These are phyloP conservation scores for Alloteropsis angusta DNA, from an alignment of 202 grass and related monocot genomes.

Conservation along the genomic window DNA sequence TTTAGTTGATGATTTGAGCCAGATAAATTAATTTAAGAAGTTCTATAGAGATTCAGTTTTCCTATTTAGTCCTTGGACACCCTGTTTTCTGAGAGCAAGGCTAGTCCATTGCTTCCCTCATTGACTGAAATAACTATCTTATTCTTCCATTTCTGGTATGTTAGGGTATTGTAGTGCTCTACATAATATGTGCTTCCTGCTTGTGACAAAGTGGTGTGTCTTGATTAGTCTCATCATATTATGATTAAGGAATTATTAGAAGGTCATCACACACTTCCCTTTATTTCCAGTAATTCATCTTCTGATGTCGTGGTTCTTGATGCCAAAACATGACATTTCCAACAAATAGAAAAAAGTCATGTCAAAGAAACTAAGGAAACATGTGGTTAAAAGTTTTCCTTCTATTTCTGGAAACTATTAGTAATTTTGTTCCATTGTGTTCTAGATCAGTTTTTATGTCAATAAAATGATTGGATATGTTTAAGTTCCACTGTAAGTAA, in stretches of 20 bases:
- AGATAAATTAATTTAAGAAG: neutral
- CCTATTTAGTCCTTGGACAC: neutral
- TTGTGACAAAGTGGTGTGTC: neutral
- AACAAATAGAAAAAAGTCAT: neutral
- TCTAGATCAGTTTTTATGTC: neutral
- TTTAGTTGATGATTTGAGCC: neutral
- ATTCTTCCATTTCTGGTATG: neutral
- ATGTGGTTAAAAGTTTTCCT: neutral
- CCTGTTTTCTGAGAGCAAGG: neutral
- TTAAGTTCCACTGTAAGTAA: neutral
- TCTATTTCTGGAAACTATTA: neutral
- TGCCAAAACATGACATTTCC: neutral
- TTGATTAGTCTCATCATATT: slow-evolving; percentile 1
- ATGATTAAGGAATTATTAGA: neutral
- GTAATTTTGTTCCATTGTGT: neutral
- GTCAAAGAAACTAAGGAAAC: neutral
- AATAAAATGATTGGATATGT: neutral
- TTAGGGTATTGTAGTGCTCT: neutral
- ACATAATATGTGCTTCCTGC: neutral
- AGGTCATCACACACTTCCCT: neutral
- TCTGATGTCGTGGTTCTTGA: neutral
- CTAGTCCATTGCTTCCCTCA: neutral
- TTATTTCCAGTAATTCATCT: neutral
- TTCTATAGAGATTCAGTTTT: neutral
- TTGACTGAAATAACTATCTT: neutral